Conservation (phyloP, 352 stramenopile species). For the Achlya hypogyna region DNA sequence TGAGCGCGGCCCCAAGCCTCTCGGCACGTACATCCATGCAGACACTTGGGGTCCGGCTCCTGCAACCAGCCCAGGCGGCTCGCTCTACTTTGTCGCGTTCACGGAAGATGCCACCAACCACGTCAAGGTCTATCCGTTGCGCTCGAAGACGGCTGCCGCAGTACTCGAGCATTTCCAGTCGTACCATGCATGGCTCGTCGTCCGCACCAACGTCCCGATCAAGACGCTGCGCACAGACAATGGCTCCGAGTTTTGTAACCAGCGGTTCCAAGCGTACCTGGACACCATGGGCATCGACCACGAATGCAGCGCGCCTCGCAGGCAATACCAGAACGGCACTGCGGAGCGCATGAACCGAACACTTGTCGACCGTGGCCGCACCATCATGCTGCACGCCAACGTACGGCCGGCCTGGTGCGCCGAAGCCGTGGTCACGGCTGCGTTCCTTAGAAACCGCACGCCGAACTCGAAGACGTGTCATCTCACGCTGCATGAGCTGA, state of each 20-base stretch:
- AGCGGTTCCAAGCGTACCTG: slow-evolving; percentile 14
- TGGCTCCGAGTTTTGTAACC: slow-evolving; percentile 22
- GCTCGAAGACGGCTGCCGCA: slow-evolving; percentile 2
- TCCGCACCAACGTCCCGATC: slow-evolving; percentile 1
- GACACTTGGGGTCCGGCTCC: slow-evolving; percentile 21
- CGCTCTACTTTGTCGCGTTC: slow-evolving; percentile 22
- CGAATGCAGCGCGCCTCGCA: slow-evolving; percentile 16
- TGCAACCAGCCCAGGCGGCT: slow-evolving; percentile 14
- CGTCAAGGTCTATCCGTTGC: background rate
- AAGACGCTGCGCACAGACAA: slow-evolving; percentile 23
- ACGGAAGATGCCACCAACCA: slow-evolving; percentile 23
- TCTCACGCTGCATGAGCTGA: slow-evolving; percentile 7
- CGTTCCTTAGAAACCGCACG: slow-evolving; percentile 8
- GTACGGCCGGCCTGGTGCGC: background rate
- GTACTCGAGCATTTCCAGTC: slow-evolving; percentile 4
- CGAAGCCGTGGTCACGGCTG: background rate
- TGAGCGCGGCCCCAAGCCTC: slow-evolving; percentile 19
- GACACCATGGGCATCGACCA: slow-evolving; percentile 16
- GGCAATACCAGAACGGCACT: slow-evolving; percentile 21
- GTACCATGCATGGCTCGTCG: slow-evolving; percentile 17
- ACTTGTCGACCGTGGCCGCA: slow-evolving; percentile 11
- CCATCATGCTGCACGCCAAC: slow-evolving; percentile 20
- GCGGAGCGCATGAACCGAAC: slow-evolving; percentile 26
- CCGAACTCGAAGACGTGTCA: slow-evolving; percentile 1
- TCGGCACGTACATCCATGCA: slow-evolving; percentile 5